These are phyloP conservation scores for Golovinomyces cichoracearum DNA, from an alignment of 2,329 filamentous ascomycete species.

Conservation along the genomic window DNA sequence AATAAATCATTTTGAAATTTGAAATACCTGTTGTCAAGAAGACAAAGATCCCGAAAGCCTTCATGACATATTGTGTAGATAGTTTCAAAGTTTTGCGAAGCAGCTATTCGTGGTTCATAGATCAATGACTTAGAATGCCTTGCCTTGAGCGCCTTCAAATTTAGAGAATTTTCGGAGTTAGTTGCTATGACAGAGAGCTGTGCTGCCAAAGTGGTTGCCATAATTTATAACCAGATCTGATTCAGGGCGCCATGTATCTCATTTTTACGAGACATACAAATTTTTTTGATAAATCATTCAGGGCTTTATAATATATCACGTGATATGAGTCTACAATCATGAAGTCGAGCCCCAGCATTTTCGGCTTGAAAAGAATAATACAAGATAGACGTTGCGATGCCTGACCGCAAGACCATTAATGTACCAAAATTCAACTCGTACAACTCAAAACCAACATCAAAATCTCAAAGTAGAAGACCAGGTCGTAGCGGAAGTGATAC, in stretches of 20 bases:
- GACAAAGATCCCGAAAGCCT: slow-evolving; percentile 76
- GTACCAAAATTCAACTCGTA: slow-evolving; percentile 50
- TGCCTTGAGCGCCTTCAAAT: slow-evolving; percentile 76
- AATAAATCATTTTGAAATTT: slow-evolving; percentile 59
- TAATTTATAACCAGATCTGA: slow-evolving; percentile 15
- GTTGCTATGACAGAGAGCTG: slow-evolving; percentile 84
- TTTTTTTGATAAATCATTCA: too few relatives aligned
- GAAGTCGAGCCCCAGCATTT: too few relatives aligned
- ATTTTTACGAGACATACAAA: too few relatives aligned
- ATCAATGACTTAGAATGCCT: slow-evolving; percentile 86
- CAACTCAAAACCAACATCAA: slow-evolving; percentile 25
- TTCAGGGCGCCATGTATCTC: too few relatives aligned
- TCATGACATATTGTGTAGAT: slow-evolving; percentile 69
- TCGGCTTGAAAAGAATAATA: too few relatives aligned
- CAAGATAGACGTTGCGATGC: too few relatives aligned
- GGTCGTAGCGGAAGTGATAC: too few relatives aligned
- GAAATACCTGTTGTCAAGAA: slow-evolving; percentile 54
- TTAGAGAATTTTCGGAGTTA: slow-evolving; percentile 69
- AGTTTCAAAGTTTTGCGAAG: slow-evolving; percentile 69
- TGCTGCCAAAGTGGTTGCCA: slow-evolving; percentile 69
- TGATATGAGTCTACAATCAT: too few relatives aligned
- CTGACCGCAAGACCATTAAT: slow-evolving; percentile 12
- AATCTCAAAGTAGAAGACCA: too few relatives aligned
- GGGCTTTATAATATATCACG: too few relatives aligned
- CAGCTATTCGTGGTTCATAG: slow-evolving; percentile 65